Percentiles rank a stretch among this genome's conserved stretches.
Conservation (phyloP, 768 basidiomycete genomes). For the Paxillus rubicundulus region DNA sequence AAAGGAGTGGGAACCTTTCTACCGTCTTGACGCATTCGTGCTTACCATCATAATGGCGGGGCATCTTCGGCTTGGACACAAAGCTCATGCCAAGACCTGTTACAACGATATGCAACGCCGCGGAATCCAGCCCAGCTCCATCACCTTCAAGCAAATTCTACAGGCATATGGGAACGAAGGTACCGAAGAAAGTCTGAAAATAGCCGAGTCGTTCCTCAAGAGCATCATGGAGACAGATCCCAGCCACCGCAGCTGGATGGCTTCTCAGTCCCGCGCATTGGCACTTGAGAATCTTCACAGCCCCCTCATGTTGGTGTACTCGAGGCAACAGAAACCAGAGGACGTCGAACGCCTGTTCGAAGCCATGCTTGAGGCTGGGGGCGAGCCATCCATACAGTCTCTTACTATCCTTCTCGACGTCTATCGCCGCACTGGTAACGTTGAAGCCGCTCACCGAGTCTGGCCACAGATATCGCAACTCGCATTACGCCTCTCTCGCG, state of each 20-base stretch:
- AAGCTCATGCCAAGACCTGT: conserved; percentile 54
- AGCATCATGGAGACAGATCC: conserved; percentile 41
- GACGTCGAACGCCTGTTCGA: conserved; percentile 59
- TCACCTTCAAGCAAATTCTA: conserved; percentile 70
- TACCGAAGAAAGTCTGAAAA: conserved; percentile 46
- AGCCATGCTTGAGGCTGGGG: conserved; percentile 52
- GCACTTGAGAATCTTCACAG: conserved; percentile 56
- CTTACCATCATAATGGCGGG: conserved; percentile 76
- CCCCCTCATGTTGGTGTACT: conserved; percentile 58
- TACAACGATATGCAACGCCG: conserved; percentile 70
- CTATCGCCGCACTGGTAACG: conserved; percentile 59
- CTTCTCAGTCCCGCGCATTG: conserved; percentile 37
- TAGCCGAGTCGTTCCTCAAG: conserved; percentile 67
- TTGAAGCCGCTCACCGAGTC: conserved; percentile 52
- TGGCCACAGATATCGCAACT: conserved; percentile 70
- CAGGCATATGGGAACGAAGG: conserved; percentile 53
- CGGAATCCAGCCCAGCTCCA: conserved; percentile 62
- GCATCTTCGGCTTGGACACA: conserved; percentile 57
- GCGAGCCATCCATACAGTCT: conserved; percentile 54
- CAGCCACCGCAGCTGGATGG: conserved; percentile 38
- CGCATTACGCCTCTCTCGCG: conserved; percentile 44
- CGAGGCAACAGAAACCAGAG: conserved; percentile 39
- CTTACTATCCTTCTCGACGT: conserved; percentile 68
- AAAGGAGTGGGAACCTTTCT: conserved; percentile 32
- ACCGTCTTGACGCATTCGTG: conserved; percentile 53